phyloP scores from a whole-genome alignment of 495 filamentous ascomycete genomes.

The Lineolata rhizophorae region DNA sequence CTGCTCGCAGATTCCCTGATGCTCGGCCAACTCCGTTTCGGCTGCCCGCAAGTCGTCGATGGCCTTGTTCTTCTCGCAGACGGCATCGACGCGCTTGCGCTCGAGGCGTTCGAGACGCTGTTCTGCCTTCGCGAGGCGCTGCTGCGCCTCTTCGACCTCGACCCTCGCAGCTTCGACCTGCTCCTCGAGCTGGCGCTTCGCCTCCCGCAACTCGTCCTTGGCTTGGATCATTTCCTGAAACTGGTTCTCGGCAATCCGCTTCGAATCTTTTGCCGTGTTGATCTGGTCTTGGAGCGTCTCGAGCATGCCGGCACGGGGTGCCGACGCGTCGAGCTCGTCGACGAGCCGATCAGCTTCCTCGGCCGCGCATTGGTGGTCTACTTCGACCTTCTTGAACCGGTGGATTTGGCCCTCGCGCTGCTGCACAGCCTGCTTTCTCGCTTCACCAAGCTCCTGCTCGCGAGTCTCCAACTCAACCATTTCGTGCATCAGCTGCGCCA shows the following conservation, averaged over 20 bases:
- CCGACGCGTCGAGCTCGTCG: not conserved
- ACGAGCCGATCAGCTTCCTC: slow-evolving; percentile 10
- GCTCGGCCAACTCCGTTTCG: no score
- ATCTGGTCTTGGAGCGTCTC: slow-evolving; percentile 7
- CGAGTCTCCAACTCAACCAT: not conserved
- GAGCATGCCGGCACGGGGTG: not conserved
- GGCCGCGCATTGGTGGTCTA: slow-evolving; percentile 12
- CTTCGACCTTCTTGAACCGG: slow-evolving; percentile 19
- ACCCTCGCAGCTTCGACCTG: slow-evolving; percentile 21
- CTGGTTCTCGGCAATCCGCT: slow-evolving; percentile 26
- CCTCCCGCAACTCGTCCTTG: slow-evolving; percentile 26
- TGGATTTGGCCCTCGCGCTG: not conserved
- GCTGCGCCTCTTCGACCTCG: slow-evolving; percentile 20
- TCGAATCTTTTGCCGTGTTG: slow-evolving; percentile 30
- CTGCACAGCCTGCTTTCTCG: not conserved
- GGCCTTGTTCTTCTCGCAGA: slow-evolving; percentile 54
- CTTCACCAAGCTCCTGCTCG: not conserved
- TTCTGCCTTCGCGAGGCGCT: slow-evolving; percentile 32
- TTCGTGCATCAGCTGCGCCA: not conserved
- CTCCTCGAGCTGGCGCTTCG: slow-evolving; percentile 20
- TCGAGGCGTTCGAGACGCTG: slow-evolving; percentile 28
- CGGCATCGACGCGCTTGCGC: slow-evolving; percentile 27
- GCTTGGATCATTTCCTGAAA: slow-evolving; percentile 26
- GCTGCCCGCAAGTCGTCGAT: no score
- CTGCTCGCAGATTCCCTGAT: no score